Base-by-base conservation (phyloP, 768 basidiomycete species). In the Amanita thiersii region DNA sequence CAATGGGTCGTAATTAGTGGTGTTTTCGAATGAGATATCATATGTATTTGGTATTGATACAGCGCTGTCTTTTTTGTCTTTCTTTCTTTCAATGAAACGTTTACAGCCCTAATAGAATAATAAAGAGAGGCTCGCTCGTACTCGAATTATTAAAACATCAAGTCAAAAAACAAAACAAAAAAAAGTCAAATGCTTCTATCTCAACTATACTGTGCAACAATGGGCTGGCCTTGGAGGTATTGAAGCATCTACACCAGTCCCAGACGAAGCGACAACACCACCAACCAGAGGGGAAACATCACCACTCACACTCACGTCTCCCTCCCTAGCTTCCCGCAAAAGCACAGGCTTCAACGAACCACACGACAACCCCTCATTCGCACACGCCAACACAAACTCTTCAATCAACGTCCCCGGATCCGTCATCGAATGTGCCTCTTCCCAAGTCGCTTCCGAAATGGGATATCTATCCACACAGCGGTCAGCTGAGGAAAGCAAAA, bases 361-460 rank as follows among this genome's bases (percentile, higher is more conserved):
- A n/a, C 60, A 46, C 20, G 57, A 48, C 15, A 56, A 39, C 10
- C 58, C 58, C 40, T 69, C 61, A 17, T 42, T 44, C 39, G 11
- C 29, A 4, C 60, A 62, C 0, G 45, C 51, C 12, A 49, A 39
- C 10, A 58, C 46, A 39, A 69, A 67, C 11, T 56, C 48, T 12
- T 56, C 47, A 20, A 66, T 54, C 14, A 66, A 50, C 7, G 29
- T 49, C 1, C 31, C 32, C 2, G 59, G 54, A 40, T 64, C 58
- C 0, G 48, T 23, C 56, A 69, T 57, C 1, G 47, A 37, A 0
- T 56, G 49, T 19, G 60, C 52, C 7, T 46, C 47, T 47, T 69
- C 61, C 65, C 64, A 66, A 5, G 65, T 69, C 12, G 59, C 56
- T 5, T 64, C 53, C 17, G 42, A 23, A 10, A 61, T 50, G 1